Evolutionary conservation across 495 filamentous ascomycete genomes (phyloP).

Genomic region (Aspergillus mulundensis): DNA sequence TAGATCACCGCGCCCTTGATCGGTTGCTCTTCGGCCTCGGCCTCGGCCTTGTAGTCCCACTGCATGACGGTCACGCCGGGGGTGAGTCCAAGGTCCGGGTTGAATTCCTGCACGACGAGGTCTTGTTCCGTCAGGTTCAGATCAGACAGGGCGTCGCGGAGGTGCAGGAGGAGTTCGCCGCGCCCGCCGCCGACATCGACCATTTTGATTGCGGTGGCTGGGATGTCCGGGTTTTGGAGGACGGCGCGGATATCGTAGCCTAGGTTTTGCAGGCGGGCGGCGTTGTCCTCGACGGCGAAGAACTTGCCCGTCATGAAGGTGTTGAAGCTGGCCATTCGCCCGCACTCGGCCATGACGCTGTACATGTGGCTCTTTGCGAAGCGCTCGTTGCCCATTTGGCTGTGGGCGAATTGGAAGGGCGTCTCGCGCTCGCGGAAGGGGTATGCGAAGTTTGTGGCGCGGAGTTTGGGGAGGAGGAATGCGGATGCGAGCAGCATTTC

Average conservation of each 20-base stretch:
- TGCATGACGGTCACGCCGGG: slow-evolving; percentile 27
- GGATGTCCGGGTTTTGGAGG: neutral
- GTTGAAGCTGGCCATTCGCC: slow-evolving; percentile 42
- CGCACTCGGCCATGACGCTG: slow-evolving; percentile 33
- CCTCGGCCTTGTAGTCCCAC: slow-evolving; percentile 32
- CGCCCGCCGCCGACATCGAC: slow-evolving; percentile 54
- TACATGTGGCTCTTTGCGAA: slow-evolving; percentile 33
- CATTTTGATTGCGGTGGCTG: slow-evolving; percentile 26
- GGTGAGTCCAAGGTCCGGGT: slow-evolving; percentile 25
- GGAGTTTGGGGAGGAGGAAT: slow-evolving; percentile 35
- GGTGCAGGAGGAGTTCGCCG: slow-evolving; percentile 47
- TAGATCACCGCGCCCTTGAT: slow-evolving; percentile 40
- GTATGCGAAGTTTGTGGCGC: slow-evolving; percentile 31
- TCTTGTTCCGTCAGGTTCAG: slow-evolving; percentile 34
- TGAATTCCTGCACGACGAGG: slow-evolving; percentile 45
- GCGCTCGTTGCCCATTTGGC: slow-evolving; percentile 28
- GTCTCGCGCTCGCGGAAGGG: slow-evolving; percentile 32
- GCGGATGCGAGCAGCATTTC: slow-evolving; percentile 33
- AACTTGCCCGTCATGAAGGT: slow-evolving; percentile 41
- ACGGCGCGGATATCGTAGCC: slow-evolving; percentile 28
- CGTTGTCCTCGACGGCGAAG: slow-evolving; percentile 25
- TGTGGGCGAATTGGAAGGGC: slow-evolving; percentile 34
- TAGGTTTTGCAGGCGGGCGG: slow-evolving; percentile 22
- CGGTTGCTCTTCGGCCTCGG: slow-evolving; percentile 21
- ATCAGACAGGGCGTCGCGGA: slow-evolving; percentile 28